Percentiles rank a stretch among this genome's conserved stretches.
phyloP scores from a whole-genome alignment of 1,139 yeast genomes.

The Hemisphaericaspora subhashii region DNA sequence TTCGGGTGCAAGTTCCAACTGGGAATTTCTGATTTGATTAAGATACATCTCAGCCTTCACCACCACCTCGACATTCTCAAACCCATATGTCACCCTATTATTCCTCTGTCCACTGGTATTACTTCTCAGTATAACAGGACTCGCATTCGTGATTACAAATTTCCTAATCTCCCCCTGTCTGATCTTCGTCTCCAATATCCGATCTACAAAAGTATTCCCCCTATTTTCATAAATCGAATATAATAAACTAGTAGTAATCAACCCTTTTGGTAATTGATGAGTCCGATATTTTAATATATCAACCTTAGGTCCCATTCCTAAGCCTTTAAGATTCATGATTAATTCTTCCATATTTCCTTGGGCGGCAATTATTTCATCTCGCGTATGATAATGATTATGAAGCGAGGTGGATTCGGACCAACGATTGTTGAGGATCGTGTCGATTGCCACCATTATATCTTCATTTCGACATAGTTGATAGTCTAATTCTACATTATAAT shows the following conservation, averaged over 20 bases:
- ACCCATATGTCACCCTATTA: constrained; percentile 45
- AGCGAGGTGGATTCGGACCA: constrained; percentile 40
- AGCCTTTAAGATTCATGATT: constrained; percentile 35
- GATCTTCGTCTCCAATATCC: constrained; percentile 34
- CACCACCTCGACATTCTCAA: constrained; percentile 44
- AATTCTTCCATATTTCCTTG: constrained; percentile 26
- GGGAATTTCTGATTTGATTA: constrained; percentile 17
- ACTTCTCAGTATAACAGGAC: constrained; percentile 44
- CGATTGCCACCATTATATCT: constrained; percentile 36
- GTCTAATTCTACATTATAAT: constrained; percentile 43
- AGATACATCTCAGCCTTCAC: constrained; percentile 28
- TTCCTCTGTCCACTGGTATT: constrained; percentile 28
- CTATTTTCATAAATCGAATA: constrained; percentile 38
- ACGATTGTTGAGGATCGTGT: constrained; percentile 34
- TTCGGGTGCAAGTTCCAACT: constrained; percentile 9
- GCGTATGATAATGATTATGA: constrained; percentile 22
- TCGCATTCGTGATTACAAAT: constrained; percentile 45
- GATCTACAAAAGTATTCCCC: constrained; percentile 48
- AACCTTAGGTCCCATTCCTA: constrained; percentile 36
- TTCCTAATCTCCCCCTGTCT: constrained; percentile 36
- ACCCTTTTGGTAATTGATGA: constrained; percentile 32
- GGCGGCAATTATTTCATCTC: not conserved
- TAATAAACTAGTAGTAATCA: constrained; percentile 41
- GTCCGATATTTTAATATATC: constrained; percentile 37
- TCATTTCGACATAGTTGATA: constrained; percentile 34